Evolutionary conservation across 2,329 filamentous ascomycete genomes (phyloP).

Genomic region (Lojkania enalia): DNA sequence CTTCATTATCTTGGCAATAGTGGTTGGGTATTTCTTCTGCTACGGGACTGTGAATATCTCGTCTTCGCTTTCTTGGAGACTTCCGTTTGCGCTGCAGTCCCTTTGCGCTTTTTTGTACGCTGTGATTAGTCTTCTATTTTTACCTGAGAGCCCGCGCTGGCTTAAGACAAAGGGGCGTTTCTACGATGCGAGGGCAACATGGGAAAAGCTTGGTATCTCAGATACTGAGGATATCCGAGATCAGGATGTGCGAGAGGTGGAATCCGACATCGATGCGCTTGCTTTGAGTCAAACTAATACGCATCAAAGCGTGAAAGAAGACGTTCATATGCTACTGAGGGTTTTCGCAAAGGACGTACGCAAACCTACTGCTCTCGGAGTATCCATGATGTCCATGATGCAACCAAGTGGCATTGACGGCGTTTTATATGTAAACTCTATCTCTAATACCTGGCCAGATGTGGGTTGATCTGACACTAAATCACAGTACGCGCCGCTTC

Average conservation of each 20-base stretch:
- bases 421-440: slow-evolving; percentile 59
- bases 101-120: slow-evolving; percentile 27
- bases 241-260: slow-evolving; percentile 17
- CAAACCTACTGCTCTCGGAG: slow-evolving; percentile 45
- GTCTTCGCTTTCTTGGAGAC: slow-evolving; percentile 57
- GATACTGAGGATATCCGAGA: slow-evolving; percentile 19
- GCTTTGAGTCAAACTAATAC: not conserved
- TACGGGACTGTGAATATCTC: slow-evolving; percentile 57
- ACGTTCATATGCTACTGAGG: not conserved
- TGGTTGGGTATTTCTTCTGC: slow-evolving; percentile 62
- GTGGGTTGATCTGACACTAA: not conserved
- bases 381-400: slow-evolving; percentile 62
- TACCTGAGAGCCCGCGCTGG: slow-evolving; percentile 25
- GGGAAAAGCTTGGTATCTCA: slow-evolving; percentile 14
- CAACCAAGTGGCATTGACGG: slow-evolving; percentile 67
- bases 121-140: not conserved
- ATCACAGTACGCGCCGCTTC: slow-evolving; percentile 64
- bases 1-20: slow-evolving; percentile 55
- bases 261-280: not conserved
- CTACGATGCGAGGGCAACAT: slow-evolving; percentile 43
- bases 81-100: slow-evolving; percentile 58
- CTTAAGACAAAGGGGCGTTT: slow-evolving; percentile 12
- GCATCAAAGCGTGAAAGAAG: not conserved
- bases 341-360: slow-evolving; percentile 7
- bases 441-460: not conserved